Conservation (phyloP, 2,329 filamentous ascomycete genomes). For the Ophidiomyces ophidiicola region DNA sequence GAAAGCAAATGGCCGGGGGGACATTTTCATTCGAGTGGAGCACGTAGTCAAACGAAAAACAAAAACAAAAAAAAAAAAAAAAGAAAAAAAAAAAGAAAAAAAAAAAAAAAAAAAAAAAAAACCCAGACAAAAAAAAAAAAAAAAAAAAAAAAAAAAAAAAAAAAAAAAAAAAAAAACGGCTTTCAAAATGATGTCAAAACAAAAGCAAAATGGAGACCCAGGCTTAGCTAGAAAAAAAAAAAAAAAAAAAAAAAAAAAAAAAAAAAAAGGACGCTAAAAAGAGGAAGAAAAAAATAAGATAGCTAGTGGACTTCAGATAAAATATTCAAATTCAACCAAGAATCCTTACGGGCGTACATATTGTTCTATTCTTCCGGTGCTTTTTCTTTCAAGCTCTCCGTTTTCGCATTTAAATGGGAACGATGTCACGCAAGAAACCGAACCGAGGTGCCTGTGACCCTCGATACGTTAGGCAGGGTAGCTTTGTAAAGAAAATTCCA, state of each 20-base stretch:
- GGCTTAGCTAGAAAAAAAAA: constrained; percentile 9
- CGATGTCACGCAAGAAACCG: too few species aligned
- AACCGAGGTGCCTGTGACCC: too few species aligned
- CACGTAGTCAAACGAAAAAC: background rate
- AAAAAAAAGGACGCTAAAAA: background rate
- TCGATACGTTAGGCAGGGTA: too few species aligned
- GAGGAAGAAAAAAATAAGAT: too few species aligned
- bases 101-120: background rate
- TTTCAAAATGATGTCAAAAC: background rate
- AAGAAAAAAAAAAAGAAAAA: too few species aligned
- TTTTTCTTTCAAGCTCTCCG: too few species aligned
- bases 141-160: background rate
- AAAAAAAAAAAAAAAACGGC: background rate
- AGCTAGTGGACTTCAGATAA: too few species aligned
- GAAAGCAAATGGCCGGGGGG: background rate
- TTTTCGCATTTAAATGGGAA: too few species aligned
- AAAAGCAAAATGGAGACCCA: constrained; percentile 2
- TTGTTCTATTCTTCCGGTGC: too few species aligned
- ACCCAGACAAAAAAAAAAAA: background rate
- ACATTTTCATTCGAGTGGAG: background rate
- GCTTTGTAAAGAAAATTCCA: too few species aligned
- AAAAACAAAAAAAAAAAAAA: constrained; percentile 1
- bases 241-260: constrained; percentile 4
- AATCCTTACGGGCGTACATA: too few species aligned
- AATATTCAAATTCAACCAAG: background rate